A percentile compares a stretch with the other conserved stretches of the same genome.
phyloP scores from a whole-genome alignment of 148 eudicot genomes.

The Persicaria tinctoria region DNA sequence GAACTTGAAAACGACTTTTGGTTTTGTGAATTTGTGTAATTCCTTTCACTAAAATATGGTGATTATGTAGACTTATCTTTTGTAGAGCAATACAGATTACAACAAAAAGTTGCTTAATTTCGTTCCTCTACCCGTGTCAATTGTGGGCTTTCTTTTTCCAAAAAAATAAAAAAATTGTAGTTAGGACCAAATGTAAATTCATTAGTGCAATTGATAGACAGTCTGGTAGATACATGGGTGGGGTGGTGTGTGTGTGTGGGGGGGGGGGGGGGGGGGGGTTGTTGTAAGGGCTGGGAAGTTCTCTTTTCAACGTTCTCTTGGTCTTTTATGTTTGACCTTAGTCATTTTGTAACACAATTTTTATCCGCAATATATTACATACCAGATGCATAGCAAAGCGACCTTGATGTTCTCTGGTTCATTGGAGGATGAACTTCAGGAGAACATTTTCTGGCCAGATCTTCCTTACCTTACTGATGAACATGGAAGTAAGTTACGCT shows the following conservation, averaged over 20 bases:
- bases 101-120: not conserved
- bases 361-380: too few relatives aligned
- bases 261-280: too few relatives aligned
- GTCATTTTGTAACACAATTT: too few relatives aligned
- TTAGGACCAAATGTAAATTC: too few relatives aligned
- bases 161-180: not conserved
- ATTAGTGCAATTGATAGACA: too few relatives aligned
- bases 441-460: slow-evolving; percentile 93
- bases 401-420: slow-evolving; percentile 78
- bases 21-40: not conserved
- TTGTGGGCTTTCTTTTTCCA: not conserved
- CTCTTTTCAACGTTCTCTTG: too few relatives aligned
- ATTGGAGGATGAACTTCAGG: slow-evolving; percentile 58
- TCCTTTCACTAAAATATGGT: not conserved
- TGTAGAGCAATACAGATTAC: not conserved
- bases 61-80: not conserved
- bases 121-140: not conserved
- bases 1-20: not conserved
- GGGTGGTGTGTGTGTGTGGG: too few relatives aligned
- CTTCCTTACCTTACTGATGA: slow-evolving; percentile 86
- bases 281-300: too few relatives aligned
- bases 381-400: slow-evolving; percentile 77
- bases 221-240: too few relatives aligned
- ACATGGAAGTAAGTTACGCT: slow-evolving; percentile 78
- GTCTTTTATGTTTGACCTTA: too few relatives aligned